Base-by-base conservation (phyloP, 805 yeast species). In the Yamadazyma philogaea region DNA sequence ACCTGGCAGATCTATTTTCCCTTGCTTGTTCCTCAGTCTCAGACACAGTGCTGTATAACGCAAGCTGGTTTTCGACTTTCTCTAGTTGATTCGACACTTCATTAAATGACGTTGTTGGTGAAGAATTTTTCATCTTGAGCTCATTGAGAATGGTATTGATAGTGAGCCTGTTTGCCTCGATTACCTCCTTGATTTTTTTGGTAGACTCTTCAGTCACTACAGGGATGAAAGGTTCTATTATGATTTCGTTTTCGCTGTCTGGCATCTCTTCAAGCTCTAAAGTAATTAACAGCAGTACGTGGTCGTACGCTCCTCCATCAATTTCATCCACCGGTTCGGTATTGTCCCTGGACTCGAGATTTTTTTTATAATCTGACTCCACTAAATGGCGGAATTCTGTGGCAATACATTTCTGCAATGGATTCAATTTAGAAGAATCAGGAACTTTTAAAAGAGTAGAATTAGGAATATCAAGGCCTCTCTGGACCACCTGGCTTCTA, bases 401-500 rank as follows among this genome's bases (percentile, higher is more conserved):
- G 12, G 54, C 55, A 0, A 74, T 56, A 7, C 46, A 26, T 5
- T 40, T 21, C 2, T 60, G 60, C 2, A 60, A 26, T 2, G 26
- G 15, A 7, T 32, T 3, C 3, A 34, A 7, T 18, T 33, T 22
- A 5, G 31, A 16, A 6, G 33, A 6, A 22, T 39, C 37, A 5
- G 33, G 14, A 7, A 16, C 12, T 24, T 42, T 47, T 7, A 48
- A 26, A 6, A 30, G 39, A n/a, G 11, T 37, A 1, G 62, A 64
- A 35, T 63, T 37, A 1, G 79, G 80, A 11, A 75, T 61, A 0
- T 67, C 63, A 7, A 80, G 61, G 0, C 66, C 74, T 38, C 59
- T 56, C 51, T 74, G 78, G 1, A 77, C 57, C 1, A 66, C 81
- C 44, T 63, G 70, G 0, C 84, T 74, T 37, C 78, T 52, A 30